Base-by-base conservation (phyloP, 768 basidiomycete species). In the Cyathus striatus region DNA sequence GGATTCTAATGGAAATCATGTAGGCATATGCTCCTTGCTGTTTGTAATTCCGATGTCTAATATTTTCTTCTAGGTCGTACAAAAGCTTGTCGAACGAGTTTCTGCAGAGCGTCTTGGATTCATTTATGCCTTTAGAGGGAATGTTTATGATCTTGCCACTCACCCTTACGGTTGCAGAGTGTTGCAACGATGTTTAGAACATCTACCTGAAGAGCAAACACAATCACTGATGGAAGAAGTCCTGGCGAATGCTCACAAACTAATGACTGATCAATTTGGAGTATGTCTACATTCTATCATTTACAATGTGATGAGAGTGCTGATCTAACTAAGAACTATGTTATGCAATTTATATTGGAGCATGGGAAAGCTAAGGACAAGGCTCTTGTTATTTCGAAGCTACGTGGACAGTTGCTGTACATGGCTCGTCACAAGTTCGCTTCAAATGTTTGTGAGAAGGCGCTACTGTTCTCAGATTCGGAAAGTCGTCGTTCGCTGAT, bases 161-260 rank as follows among this genome's bases (percentile, higher is more conserved):
- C 92, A 98, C 57, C 82, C 90, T 1, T 96, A 90, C 53, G 94
- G 94, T 1, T 98, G 95, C 57, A 84, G 95, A 9, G 95, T 98
- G 18, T 74, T 98, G 23, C 95, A 97, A 61, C 77, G 92, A 43
- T 92, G 90, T 58, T 80, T 98, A 41, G 90, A 95, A 59, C 80
- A 90, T 58, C 69, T 95, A 20, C 78, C 87, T 0, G 74, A 79
- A 20, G 75, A 76, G 7, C 76, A 81, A 35, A 83, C 78, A 0
- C 75, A 83, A 40, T 72, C 78, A 0, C 66, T 98, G 23, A 69
- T 96, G 54, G 86, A 92, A 38, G 93, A 96, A 58, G 64, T 98
- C 41, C 86, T 88, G 55, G 72, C 74, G 21, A 78, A 79, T 53
- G 77, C 83, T 23, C 64, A 75, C 46, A 74, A 74, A 40, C 67